Evolutionary conservation across 2,329 filamentous ascomycete species (phyloP), one percentile per base, ranked within the genome.

Genomic region (Cytospora schulzeri): DNA sequence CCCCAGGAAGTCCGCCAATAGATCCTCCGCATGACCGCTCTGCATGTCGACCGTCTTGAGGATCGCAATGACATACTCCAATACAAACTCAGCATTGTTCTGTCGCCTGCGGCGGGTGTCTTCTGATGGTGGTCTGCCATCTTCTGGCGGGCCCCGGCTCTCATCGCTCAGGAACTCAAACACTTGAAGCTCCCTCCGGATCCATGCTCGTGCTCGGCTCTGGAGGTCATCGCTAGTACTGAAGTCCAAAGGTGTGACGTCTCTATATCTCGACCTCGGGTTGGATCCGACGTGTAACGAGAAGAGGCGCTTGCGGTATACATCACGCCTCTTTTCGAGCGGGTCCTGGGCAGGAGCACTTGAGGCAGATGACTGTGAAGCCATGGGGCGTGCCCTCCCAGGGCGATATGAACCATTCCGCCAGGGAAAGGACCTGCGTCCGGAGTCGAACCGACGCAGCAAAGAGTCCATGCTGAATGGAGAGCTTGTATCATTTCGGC

Each of bases 261-360:
- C 90, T 57, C 83, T 84, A 76, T 94, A 95, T 29, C 85, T 83
- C 0, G 92, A 95, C n/a, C 88, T 76, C 0, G 86, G 85, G 73
- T 95, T 97, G 2, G 89, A 87, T 53, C 93, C 94, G 5, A 97
- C 86, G 70, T 96, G 91, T 1, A 92, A 83, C 2, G 91, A 94
- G 76, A 88, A 95, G 4, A 91, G 83, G 45, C 87, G 81, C 66
- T 89, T 77, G 24, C 84, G 82, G 74, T 98, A 97, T 68, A 98
- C 81, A 26, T 88, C 77, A 64, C 89, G 86, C 9, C 94, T 89
- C 17, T 84, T 83, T 15, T 82, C 75, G 57, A 93, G 68, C 31
- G 62, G 50, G 31, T 59, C 33, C 48, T 38, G 58, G 19, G 45
- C 58, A 19, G 58, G 45, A 41, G 31, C 14, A n/a, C 38, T 26